Evolutionary conservation across 1,284 basidiomycete genomes (phyloP), one percentile per base, ranked within the genome.

Genomic region (Schizophyllum commune): DNA sequence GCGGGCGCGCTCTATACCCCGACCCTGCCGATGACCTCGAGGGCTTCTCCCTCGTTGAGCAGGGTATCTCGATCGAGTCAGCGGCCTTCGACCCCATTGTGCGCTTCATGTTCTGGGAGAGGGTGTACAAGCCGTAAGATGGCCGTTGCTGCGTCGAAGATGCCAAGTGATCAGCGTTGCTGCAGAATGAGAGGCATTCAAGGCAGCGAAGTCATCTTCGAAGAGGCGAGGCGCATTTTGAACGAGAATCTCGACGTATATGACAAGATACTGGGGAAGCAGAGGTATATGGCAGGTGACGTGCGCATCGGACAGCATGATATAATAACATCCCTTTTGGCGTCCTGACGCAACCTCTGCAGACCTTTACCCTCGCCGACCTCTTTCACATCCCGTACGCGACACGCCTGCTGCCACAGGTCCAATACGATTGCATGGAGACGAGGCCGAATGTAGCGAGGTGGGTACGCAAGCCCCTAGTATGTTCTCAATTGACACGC

Each of bases 231-330:
- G 20, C 32, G 39, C 19, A 60, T 57, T 13, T 58, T 64, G 22
- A 55, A 52, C n/a, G 27, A 55, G 20, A 59, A 55, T 19, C 53
- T 66, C 47, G 63, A 62, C 53, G 63, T 61, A 13, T 66, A 66
- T 53, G 63, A 66, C 20, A 54, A 63, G 39, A 66, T 66, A 20
- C 57, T 66, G 47, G 60, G 58, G 32, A 63, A 64, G 60, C 63
- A 64, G 27, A 60, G 60, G 58, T 66, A 63, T 57, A 57, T 66
- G 13, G 63, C 57, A 8, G 65, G 65, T 32, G 61, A 64, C 57
- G 64, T 65, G 54, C 34, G 63, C n/a, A n/a, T n/a, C n/a, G n/a
- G n/a, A n/a, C n/a, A n/a, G n/a, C n/a, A n/a, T n/a, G n/a, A n/a
- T n/a, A n/a, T n/a, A n/a, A n/a, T n/a, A n/a, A n/a, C n/a, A n/a